Base-by-base conservation (phyloP, 768 basidiomycete genomes). In the Hysterangium stoloniferum region DNA sequence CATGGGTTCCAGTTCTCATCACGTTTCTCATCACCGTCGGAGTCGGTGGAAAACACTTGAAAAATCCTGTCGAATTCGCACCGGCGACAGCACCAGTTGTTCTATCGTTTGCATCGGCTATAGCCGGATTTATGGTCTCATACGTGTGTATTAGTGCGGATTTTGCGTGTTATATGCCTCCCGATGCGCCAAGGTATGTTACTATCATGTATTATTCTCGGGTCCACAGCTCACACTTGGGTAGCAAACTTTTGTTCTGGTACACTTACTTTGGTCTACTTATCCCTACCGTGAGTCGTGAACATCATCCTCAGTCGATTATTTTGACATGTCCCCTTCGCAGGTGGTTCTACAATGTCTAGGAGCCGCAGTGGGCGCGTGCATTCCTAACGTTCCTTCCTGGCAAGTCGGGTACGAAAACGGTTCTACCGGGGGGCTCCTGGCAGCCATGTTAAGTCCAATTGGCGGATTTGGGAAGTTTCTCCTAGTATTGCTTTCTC, bases 1-100 rank as follows among this genome's bases (percentile, higher is more conserved):
- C 82, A 1, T 90, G 88, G 87, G 71, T 90, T 15, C 89, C 90
- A 0, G 76, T 87, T 15, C 59, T 87, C n/a, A 66, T 91, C 46
- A 76, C 80, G 7, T 89, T 82, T 61, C 56, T 88, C 28, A 74
- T 91, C 46, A 79, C 78, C 7, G 65, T 85, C 11, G 87, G 84
- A 3, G 70, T 86, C n/a, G 79, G 86, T 0, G 87, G 81, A 0
- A 82, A 85, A 55, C 72, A 89, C 56, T 68, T 92, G 9, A 66
- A 66, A 13, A 74, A 70, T 45, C 70, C 69, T 1, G 70, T 73
- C 31, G 37, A 45, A 27, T 68, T 77, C 0, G 64, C 69, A 1
- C 80, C 86, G 1, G 78, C 82, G 1, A 75, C 78, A 1, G 77
- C 78, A 0, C 54, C 64, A 0, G 59, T 69, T 0, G 61, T 91